Evolutionary conservation across 257 asterid genomes (phyloP), one percentile per base, ranked within the genome.

Genomic region (Linaria vulgaris): DNA sequence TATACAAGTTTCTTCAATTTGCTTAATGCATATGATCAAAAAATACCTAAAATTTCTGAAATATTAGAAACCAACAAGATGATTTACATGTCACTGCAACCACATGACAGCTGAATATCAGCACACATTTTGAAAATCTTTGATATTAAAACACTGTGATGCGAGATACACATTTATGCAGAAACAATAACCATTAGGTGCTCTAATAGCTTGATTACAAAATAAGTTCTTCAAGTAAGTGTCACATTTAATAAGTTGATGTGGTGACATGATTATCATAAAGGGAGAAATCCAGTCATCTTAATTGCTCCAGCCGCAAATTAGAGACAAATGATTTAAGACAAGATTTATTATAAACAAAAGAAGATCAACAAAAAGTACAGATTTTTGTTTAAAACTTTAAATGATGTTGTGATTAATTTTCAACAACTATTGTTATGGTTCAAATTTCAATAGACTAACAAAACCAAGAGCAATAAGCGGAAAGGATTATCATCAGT

Each of bases 401-500:
- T 44, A n/a, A 24, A 31, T 49, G 47, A 54, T 14, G 15, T 53
- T 27, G 31, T 12, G 22, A 64, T 48, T 11, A 48, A 39, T 4
- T 24, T 6, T 9, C 12, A 58, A 12, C 45, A 64, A 17, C n/a
- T n/a, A n/a, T n/a, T n/a, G n/a, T n/a, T 10, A 6, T 5, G 47
- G 34, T 69, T 34, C 37, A 30, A 24, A 31, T 31, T 30, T 45
- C 13, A 34, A 70, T 20, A 59, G 22, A 51, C 38, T 24, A 59
- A 30, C 39, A 58, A 63, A 55, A 8, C 52, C 22, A 63, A 23
- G 34, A 22, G 58, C n/a, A 27, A 49, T 37, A 21, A 48, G n/a
- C 47, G 19, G 57, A 56, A 63, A 63, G 65, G 58, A 53, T 60
- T 20, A 55, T 69, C 6, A 53, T 44, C 65, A 54, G 34, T 46